Conservation (phyloP, 2,329 filamentous ascomycete genomes). For the Domatiomyces globalis region DNA sequence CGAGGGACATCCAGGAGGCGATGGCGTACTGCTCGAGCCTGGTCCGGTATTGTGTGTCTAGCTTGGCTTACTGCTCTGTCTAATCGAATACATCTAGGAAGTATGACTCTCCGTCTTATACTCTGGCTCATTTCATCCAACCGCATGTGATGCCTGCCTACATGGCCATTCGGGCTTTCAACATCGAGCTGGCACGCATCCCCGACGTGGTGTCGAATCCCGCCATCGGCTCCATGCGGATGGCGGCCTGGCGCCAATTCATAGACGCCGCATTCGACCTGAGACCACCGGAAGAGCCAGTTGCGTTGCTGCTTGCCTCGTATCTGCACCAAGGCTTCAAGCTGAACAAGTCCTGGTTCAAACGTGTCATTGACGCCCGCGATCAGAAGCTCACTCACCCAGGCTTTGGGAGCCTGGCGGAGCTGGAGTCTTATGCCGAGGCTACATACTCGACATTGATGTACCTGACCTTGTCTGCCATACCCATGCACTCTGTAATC, state of each 20-base stretch:
- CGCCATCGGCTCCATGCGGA: constrained; percentile 74
- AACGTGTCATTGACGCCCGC: constrained; percentile 63
- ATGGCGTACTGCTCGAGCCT: constrained; percentile 46
- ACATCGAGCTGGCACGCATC: constrained; percentile 79
- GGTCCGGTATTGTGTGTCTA: constrained; percentile 32
- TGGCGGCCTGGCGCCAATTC: constrained; percentile 90
- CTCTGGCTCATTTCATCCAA: constrained; percentile 75
- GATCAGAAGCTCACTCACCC: constrained; percentile 73
- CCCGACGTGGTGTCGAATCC: constrained; percentile 79
- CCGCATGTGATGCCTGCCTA: constrained; percentile 63
- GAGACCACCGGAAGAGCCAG: constrained; percentile 73
- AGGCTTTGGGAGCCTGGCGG: constrained; percentile 58
- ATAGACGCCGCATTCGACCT: constrained; percentile 64
- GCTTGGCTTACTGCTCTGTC: background rate
- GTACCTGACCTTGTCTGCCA: constrained; percentile 68
- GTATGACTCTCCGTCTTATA: constrained; percentile 77
- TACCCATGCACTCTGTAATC: constrained; percentile 68
- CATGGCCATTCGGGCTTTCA: constrained; percentile 78
- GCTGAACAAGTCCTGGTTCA: constrained; percentile 57
- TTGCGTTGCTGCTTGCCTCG: constrained; percentile 67
- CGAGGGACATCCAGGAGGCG: constrained; percentile 40
- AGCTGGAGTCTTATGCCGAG: constrained; percentile 79
- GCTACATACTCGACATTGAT: constrained; percentile 87
- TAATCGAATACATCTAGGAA: constrained; percentile 40
- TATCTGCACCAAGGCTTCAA: constrained; percentile 43